A percentile compares a stretch with the other conserved stretches of the same genome.
phyloP scores from a whole-genome alignment of 2,329 filamentous ascomycete species.

The Westerdykella aurantiaca region DNA sequence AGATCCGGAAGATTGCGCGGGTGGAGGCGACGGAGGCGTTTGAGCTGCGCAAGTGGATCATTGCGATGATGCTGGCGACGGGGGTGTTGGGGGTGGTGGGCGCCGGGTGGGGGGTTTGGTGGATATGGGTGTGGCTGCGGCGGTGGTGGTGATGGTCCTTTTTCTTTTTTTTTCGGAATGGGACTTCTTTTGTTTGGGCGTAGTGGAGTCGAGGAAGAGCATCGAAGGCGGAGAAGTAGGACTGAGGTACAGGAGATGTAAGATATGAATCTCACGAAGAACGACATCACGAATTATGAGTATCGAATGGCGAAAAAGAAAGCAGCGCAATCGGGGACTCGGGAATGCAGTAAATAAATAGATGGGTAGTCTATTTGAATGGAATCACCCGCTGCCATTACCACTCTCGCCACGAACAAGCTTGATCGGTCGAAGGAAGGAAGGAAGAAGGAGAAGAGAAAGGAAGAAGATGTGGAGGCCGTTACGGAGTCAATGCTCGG shows the following conservation, averaged over 20 bases:
- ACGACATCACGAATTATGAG: too few species aligned
- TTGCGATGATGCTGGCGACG: conserved; percentile 44
- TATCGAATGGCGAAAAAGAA: background rate
- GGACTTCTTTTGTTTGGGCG: too few species aligned
- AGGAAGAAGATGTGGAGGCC: background rate
- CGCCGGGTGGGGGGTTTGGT: conserved; percentile 16
- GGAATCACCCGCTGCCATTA: background rate
- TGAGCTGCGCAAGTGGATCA: conserved; percentile 51
- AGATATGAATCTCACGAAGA: too few species aligned
- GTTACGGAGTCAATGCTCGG: too few species aligned
- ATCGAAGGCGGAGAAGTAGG: too few species aligned
- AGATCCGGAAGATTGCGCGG: conserved; percentile 52
- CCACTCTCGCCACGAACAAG: background rate
- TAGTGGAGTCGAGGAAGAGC: too few species aligned
- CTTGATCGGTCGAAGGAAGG: too few species aligned
- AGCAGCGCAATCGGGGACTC: background rate
- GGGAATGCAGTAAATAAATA: background rate
- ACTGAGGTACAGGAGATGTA: too few species aligned
- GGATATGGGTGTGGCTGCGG: conserved; percentile 10
- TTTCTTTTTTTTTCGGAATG: too few species aligned
- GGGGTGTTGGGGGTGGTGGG: conserved; percentile 12
- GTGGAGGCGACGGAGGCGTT: conserved; percentile 61
- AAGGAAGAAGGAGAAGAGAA: background rate
- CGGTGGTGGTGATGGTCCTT: too few species aligned
- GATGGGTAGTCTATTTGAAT: background rate